Conservation (phyloP, 768 basidiomycete species). For the Tricholoma sp. region DNA sequence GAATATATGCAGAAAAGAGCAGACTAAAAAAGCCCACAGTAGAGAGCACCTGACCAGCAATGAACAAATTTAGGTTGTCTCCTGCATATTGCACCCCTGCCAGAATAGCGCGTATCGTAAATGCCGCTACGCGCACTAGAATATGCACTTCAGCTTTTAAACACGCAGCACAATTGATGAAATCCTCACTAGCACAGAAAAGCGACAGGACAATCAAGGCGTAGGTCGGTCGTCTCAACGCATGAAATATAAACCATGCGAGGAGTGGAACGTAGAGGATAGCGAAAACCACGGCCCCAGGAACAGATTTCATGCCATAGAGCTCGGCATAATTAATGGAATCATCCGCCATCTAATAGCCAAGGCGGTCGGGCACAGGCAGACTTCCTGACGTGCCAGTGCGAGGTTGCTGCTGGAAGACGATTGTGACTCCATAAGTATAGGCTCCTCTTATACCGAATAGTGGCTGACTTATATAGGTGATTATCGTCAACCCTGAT, state of each 20-base stretch:
- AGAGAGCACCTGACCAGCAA: conserved; percentile 24
- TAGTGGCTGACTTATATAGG: not conserved
- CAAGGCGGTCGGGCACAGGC: not conserved
- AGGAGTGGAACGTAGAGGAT: conserved; percentile 27
- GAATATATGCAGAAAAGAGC: conserved; percentile 26
- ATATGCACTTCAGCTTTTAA: not conserved
- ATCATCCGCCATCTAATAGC: not conserved
- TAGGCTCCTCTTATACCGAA: not conserved
- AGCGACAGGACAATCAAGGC: conserved; percentile 28
- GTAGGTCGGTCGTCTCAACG: conserved; percentile 27
- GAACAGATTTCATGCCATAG: conserved; percentile 28
- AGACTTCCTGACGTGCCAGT: not conserved
- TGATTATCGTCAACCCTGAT: not conserved
- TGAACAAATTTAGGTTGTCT: conserved; percentile 19
- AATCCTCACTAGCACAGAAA: conserved; percentile 34
- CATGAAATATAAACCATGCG: conserved; percentile 24
- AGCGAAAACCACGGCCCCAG: conserved; percentile 32
- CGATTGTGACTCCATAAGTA: not conserved
- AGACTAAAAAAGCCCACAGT: conserved; percentile 29
- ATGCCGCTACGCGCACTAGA: conserved; percentile 23
- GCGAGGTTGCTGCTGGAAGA: not conserved
- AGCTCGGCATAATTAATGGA: conserved; percentile 27
- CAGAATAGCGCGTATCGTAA: conserved; percentile 22
- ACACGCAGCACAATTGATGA: not conserved
- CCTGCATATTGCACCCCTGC: conserved; percentile 17